These are phyloP conservation scores for Aureobasidium lini DNA, from an alignment of 2,329 filamentous ascomycete genomes.

Conservation along the genomic window DNA sequence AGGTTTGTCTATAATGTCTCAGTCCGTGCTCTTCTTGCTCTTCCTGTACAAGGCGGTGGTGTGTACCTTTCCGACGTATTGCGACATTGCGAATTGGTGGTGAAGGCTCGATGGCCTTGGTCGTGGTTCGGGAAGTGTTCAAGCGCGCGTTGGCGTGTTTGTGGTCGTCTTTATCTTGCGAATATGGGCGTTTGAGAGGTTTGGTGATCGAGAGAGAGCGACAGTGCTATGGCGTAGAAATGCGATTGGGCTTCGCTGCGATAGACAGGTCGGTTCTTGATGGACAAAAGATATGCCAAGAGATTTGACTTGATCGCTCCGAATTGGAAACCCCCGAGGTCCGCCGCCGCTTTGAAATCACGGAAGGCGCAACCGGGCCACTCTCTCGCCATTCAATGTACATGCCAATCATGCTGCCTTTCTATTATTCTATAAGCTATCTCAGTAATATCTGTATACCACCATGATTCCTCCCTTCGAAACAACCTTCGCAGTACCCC, in stretches of 20 bases:
- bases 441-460: background rate
- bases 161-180: too few species aligned
- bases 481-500: conserved; percentile 90
- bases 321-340: background rate
- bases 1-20: conserved; percentile 65
- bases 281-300: conserved; percentile 7
- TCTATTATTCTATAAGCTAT: background rate
- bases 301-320: background rate
- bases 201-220: background rate
- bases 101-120: conserved; percentile 3
- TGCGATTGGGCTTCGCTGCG: background rate
- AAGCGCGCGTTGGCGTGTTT: background rate
- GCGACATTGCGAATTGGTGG: conserved; percentile 54
- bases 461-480: conserved; percentile 40
- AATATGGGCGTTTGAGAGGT: too few species aligned
- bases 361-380: conserved; percentile 1
- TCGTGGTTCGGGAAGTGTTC: background rate
- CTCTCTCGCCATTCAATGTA: background rate
- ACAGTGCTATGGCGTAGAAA: background rate
- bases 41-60: background rate
- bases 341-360: conserved; percentile 7
- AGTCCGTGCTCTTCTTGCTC: background rate
- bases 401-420: background rate
- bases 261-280: background rate
- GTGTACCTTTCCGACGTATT: conserved; percentile 65